phyloP scores from a whole-genome alignment of 306 rosid species.

The Argentina anserina region DNA sequence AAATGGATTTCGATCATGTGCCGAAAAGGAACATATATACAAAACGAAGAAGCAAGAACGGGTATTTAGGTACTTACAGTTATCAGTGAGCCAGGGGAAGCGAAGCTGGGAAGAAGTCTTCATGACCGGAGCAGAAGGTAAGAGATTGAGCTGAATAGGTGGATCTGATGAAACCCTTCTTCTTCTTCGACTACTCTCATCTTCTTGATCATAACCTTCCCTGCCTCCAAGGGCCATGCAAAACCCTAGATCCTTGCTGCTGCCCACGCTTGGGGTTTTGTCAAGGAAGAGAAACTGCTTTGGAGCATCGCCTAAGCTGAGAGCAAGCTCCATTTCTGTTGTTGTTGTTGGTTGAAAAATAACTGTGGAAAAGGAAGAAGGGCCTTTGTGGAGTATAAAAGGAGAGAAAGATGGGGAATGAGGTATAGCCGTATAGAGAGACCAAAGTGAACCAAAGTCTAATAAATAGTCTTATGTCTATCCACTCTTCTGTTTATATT shows the following conservation, averaged over 20 bases:
- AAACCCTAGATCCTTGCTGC: slow-evolving; percentile 39
- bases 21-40: background rate
- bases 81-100: slow-evolving; percentile 67
- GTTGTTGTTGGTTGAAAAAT: background rate
- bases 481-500: background rate
- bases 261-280: slow-evolving; percentile 28
- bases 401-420: background rate
- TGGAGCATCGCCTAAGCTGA: slow-evolving; percentile 72
- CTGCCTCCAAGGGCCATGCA: slow-evolving; percentile 48
- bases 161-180: slow-evolving; percentile 49
- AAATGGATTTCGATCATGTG: background rate
- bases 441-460: background rate
- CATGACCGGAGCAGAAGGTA: slow-evolving; percentile 64
- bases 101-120: slow-evolving; percentile 34
- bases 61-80: slow-evolving; percentile 39
- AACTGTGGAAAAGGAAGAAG: slow-evolving; percentile 4
- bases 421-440: background rate
- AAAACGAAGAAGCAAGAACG: background rate
- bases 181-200: background rate
- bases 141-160: slow-evolving; percentile 78
- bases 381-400: slow-evolving; percentile 16
- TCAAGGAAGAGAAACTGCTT: slow-evolving; percentile 49
- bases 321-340: slow-evolving; percentile 69
- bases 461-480: slow-evolving; percentile 1
- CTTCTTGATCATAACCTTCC: slow-evolving; percentile 10